Evolutionary conservation across 441 rosid genomes (phyloP).

Genomic region (Dalechampia spathulata): DNA sequence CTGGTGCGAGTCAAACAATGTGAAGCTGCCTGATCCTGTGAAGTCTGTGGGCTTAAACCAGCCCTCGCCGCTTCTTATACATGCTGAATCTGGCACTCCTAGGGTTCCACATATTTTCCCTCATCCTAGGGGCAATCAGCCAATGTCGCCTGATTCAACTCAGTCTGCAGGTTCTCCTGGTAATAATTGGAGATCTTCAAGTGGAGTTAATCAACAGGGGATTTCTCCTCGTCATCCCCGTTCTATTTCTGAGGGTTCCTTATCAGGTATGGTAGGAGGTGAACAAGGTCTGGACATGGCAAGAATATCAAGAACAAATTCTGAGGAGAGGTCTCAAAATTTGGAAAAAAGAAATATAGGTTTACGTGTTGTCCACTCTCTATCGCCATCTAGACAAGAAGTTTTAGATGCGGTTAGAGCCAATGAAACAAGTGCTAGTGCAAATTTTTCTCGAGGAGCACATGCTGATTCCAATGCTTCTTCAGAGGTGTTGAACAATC

Average conservation of each 20-base stretch:
- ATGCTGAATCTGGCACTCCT: slow-evolving; percentile 37
- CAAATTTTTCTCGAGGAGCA: slow-evolving; percentile 35
- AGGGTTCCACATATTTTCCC: slow-evolving; percentile 26
- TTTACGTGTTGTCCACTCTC: slow-evolving; percentile 40
- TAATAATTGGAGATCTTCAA: slow-evolving; percentile 32
- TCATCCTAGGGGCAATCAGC: slow-evolving; percentile 31
- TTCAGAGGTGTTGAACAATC: slow-evolving; percentile 47
- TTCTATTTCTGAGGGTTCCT: slow-evolving; percentile 49
- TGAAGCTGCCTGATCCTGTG: slow-evolving; percentile 65
- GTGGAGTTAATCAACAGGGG: slow-evolving; percentile 37
- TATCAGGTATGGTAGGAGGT: slow-evolving; percentile 37
- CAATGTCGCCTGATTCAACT: slow-evolving; percentile 41
- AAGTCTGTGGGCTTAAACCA: slow-evolving; percentile 48
- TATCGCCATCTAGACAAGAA: slow-evolving; percentile 43
- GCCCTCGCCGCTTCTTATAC: slow-evolving; percentile 45
- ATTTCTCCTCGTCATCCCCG: slow-evolving; percentile 52
- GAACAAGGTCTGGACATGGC: slow-evolving; percentile 36
- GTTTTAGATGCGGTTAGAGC: slow-evolving; percentile 28
- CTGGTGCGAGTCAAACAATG: slow-evolving; percentile 84
- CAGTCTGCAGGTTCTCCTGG: slow-evolving; percentile 38
- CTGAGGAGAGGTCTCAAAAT: slow-evolving; percentile 47
- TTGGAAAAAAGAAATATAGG: slow-evolving; percentile 39
- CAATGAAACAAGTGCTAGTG: slow-evolving; percentile 33
- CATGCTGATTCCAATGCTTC: slow-evolving; percentile 47
- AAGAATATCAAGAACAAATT: slow-evolving; percentile 28